phyloP scores from a whole-genome alignment of 345 rosid genomes.

The Excoecaria agallocha region DNA sequence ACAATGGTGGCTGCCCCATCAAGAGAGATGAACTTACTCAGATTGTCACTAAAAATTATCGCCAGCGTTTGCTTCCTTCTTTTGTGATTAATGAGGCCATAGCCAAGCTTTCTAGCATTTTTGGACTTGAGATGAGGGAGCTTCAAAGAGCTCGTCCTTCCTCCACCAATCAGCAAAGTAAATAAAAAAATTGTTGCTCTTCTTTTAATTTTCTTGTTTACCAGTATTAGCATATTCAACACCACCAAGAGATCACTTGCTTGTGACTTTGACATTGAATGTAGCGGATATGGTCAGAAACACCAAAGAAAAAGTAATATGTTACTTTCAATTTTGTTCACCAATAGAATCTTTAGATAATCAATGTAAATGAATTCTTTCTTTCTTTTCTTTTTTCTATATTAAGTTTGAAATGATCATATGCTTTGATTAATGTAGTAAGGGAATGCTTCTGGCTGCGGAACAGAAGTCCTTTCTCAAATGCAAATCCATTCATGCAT shows the following conservation, averaged over 20 bases:
- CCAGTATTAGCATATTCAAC: too few species aligned
- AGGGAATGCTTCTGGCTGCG: neutral
- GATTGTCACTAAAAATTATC: constrained; percentile 70
- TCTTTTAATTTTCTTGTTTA: too few species aligned
- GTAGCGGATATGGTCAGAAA: neutral
- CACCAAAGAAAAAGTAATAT: too few species aligned
- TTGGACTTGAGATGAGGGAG: constrained; percentile 80
- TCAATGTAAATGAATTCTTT: too few species aligned
- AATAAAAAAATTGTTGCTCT: neutral
- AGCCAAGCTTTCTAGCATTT: constrained; percentile 54
- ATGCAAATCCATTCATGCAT: neutral
- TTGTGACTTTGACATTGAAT: neutral
- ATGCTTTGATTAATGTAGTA: neutral
- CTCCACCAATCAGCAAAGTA: constrained; percentile 52
- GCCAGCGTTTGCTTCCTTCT: constrained; percentile 60
- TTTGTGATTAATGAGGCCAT: constrained; percentile 66
- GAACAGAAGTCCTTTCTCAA: neutral
- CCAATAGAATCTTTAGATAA: too few species aligned
- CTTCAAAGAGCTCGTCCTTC: constrained; percentile 67
- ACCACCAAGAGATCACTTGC: neutral
- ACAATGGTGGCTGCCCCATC: constrained; percentile 76
- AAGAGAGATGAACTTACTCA: constrained; percentile 90
- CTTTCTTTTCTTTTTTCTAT: too few species aligned
- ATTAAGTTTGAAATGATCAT: too few species aligned
- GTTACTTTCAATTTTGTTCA: too few species aligned